Percentiles rank a stretch among this genome's conserved stretches.
These are phyloP conservation scores for Fusarium siculi DNA, from an alignment of 2,329 filamentous ascomycete species.

Conservation along the genomic window DNA sequence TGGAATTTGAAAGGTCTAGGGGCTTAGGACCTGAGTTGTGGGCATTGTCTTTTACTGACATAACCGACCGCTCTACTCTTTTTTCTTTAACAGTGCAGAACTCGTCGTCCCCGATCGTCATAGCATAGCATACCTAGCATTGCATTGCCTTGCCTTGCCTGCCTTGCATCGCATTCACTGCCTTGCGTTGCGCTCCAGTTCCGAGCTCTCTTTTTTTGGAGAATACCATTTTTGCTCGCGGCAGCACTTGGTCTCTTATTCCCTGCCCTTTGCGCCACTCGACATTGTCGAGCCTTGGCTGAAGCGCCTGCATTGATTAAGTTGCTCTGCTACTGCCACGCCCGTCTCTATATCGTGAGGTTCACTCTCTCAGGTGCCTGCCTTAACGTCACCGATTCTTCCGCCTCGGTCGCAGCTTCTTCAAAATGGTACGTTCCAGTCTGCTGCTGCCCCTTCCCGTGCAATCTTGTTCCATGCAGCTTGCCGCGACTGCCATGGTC, in stretches of 20 bases:
- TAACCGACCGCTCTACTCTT: constrained; percentile 39
- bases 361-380: constrained; percentile 7
- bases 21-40: constrained; percentile 32
- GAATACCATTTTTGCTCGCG: constrained; percentile 19
- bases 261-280: constrained; percentile 24
- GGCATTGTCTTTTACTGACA: constrained; percentile 39
- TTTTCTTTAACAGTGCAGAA: constrained; percentile 26
- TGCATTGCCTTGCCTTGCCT: constrained; percentile 10
- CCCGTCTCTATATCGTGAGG: constrained; percentile 28
- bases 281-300: constrained; percentile 30
- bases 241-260: constrained; percentile 1
- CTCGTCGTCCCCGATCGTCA: constrained; percentile 28
- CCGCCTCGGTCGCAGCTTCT: constrained; percentile 24
- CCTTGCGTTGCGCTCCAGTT: constrained; percentile 14
- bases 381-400: constrained; percentile 4
- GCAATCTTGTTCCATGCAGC: constrained; percentile 25
- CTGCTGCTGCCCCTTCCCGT: constrained; percentile 10
- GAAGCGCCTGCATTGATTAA: constrained; percentile 14
- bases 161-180: constrained; percentile 27
- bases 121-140: constrained; percentile 18
- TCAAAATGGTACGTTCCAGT: constrained; percentile 40
- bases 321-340: constrained; percentile 17
- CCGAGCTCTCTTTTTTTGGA: constrained; percentile 23
- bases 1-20: constrained; percentile 21
- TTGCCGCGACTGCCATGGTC: constrained; percentile 26